Evolutionary conservation across 1,284 basidiomycete species (phyloP).

Genomic region (Puccinia novopanici): DNA sequence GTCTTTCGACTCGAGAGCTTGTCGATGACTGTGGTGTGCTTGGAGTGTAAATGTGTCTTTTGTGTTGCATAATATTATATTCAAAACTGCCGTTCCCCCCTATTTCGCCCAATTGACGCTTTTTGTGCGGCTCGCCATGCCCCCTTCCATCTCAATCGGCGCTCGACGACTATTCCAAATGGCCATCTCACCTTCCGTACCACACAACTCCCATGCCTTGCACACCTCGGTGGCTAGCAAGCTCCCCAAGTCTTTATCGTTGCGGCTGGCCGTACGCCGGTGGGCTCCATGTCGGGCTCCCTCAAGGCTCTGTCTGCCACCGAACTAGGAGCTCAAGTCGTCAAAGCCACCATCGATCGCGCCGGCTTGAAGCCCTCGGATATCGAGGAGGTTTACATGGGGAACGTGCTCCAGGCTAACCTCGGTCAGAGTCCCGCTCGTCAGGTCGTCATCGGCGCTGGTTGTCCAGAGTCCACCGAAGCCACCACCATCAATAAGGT

Average conservation of each 20-base stretch:
- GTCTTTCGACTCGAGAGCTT: too few species aligned
- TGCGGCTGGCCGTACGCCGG: conserved; percentile 88
- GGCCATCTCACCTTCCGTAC: conserved; percentile 24
- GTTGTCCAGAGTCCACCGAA: conserved; percentile 79
- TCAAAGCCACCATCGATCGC: conserved; percentile 83
- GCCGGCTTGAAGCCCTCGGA: conserved; percentile 76
- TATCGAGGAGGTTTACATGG: conserved; percentile 94
- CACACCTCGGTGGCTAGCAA: not conserved
- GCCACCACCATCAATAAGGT: conserved; percentile 93
- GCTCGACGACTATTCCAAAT: conserved; percentile 15
- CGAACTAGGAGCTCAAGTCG: conserved; percentile 82
- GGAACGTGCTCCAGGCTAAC: conserved; percentile 67
- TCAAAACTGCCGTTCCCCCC: not conserved
- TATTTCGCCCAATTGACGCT: not conserved
- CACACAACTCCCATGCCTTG: conserved; percentile 6
- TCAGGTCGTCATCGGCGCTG: conserved; percentile 75
- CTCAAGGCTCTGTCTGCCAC: conserved; percentile 86
- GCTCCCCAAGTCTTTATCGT: conserved; percentile 80
- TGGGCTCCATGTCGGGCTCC: conserved; percentile 86
- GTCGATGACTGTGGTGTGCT: too few species aligned
- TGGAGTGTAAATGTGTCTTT: too few species aligned
- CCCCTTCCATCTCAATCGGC: not conserved
- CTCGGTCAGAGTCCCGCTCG: conserved; percentile 62
- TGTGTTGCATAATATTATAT: conserved; percentile 27
- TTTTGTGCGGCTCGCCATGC: conserved; percentile 1